Conservation (phyloP, 345 rosid genomes). For the Pseudoturritis turrita region DNA sequence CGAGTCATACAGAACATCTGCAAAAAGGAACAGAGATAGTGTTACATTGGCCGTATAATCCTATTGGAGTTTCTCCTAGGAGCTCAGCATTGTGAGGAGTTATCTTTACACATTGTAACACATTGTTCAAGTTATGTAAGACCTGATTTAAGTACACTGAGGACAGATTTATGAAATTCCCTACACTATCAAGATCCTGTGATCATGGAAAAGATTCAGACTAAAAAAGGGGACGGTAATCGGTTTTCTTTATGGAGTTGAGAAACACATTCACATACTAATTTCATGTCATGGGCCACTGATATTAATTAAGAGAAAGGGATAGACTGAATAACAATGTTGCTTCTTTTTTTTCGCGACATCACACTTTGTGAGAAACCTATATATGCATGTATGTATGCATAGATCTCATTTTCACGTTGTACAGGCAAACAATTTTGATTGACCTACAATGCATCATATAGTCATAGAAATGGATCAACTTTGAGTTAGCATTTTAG, state of each 20-base stretch:
- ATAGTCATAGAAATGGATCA: no score
- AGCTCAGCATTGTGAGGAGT: neutral
- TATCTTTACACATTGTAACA: neutral
- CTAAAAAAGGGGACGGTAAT: neutral
- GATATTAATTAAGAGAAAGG: neutral
- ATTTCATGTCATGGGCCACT: neutral
- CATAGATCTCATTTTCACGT: neutral
- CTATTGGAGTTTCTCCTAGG: neutral
- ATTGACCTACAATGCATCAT: neutral
- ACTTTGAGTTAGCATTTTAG: no score
- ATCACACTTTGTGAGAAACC: neutral
- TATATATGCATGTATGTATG: neutral
- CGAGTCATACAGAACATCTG: constrained; percentile 94
- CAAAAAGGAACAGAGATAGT: neutral
- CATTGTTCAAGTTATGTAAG: neutral
- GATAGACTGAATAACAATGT: no score
- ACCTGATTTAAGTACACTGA: neutral
- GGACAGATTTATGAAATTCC: no score
- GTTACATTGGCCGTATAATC: neutral
- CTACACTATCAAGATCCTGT: no score
- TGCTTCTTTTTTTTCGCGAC: neutral
- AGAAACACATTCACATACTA: neutral
- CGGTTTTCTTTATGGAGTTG: neutral
- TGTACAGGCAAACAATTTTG: neutral
- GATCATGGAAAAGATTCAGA: neutral